phyloP scores from a whole-genome alignment of 23 red algal genomes.

The Cyanidium caldarium region DNA sequence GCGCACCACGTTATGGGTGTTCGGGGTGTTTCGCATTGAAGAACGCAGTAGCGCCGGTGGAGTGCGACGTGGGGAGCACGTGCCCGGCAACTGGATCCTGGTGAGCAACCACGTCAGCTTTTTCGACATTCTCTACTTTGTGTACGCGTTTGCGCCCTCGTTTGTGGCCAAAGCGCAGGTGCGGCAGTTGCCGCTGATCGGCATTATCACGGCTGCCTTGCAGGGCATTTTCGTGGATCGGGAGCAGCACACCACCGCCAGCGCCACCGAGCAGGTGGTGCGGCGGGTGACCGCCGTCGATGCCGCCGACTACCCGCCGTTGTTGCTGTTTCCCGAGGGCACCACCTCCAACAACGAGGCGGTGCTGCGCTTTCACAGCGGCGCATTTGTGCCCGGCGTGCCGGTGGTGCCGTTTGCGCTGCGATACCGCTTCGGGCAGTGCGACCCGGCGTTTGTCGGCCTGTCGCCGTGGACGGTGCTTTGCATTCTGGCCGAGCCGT shows the following conservation, averaged over 20 bases:
- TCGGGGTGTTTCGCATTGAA: not conserved
- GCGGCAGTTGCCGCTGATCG: slow-evolving; percentile 7
- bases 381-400: slow-evolving; percentile 16
- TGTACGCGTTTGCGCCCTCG: slow-evolving; percentile 5
- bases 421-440: slow-evolving; percentile 4
- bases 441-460: slow-evolving; percentile 18
- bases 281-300: not conserved
- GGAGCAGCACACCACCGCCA: not conserved
- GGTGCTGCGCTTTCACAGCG: slow-evolving; percentile 31
- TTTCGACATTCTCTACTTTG: slow-evolving; percentile 21
- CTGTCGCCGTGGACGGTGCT: slow-evolving; percentile 5
- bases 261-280: not conserved
- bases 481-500: slow-evolving; percentile 10
- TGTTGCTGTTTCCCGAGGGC: slow-evolving; percentile 31
- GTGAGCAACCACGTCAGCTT: slow-evolving; percentile 28
- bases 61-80: not conserved
- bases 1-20: not conserved
- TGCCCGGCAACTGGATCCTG: not conserved
- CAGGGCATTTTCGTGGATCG: slow-evolving; percentile 28
- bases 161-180: slow-evolving; percentile 30
- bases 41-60: not conserved
- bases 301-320: slow-evolving; percentile 10
- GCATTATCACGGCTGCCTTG: slow-evolving; percentile 12
- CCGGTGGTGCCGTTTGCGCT: slow-evolving; percentile 8
- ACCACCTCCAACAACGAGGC: slow-evolving; percentile 30